These are phyloP conservation scores for Amanita molliuscula DNA, from an alignment of 768 basidiomycete genomes.

Conservation along the genomic window DNA sequence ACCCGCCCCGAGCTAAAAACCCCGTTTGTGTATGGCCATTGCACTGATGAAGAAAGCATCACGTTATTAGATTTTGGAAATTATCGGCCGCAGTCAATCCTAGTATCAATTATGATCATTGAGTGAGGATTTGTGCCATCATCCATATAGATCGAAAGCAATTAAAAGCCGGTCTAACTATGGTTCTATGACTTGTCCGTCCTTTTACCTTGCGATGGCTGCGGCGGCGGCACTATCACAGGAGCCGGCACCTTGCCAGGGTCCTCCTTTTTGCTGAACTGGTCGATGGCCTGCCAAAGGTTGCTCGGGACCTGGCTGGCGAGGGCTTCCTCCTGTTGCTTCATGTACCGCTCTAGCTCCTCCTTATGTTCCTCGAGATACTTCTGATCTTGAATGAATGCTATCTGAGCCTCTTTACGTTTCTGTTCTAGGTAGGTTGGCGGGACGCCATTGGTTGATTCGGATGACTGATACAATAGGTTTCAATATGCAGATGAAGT, in stretches of 20 bases:
- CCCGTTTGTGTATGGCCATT: too few species aligned
- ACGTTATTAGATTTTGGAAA: too few species aligned
- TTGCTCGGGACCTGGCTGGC: constrained; percentile 33
- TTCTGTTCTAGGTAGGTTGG: constrained; percentile 45
- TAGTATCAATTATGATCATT: too few species aligned
- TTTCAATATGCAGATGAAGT: background rate
- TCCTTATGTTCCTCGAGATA: constrained; percentile 35
- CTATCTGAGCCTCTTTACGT: constrained; percentile 38
- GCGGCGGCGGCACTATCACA: background rate
- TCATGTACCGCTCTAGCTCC: constrained; percentile 29
- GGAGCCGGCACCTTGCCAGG: background rate
- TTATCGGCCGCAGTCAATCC: too few species aligned
- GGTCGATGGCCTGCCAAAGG: constrained; percentile 37
- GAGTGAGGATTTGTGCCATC: too few species aligned
- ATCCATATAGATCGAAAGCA: too few species aligned
- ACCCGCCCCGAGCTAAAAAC: too few species aligned
- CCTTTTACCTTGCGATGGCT: background rate
- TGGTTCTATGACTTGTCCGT: background rate
- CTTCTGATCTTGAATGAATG: constrained; percentile 39
- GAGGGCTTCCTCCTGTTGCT: constrained; percentile 31
- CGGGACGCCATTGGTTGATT: constrained; percentile 22
- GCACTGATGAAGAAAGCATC: too few species aligned
- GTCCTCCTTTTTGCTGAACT: constrained; percentile 10
- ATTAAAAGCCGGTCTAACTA: background rate
- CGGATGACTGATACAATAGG: constrained; percentile 10